Conservation (phyloP, 1,284 basidiomycete species). For the Irpex sp. region DNA sequence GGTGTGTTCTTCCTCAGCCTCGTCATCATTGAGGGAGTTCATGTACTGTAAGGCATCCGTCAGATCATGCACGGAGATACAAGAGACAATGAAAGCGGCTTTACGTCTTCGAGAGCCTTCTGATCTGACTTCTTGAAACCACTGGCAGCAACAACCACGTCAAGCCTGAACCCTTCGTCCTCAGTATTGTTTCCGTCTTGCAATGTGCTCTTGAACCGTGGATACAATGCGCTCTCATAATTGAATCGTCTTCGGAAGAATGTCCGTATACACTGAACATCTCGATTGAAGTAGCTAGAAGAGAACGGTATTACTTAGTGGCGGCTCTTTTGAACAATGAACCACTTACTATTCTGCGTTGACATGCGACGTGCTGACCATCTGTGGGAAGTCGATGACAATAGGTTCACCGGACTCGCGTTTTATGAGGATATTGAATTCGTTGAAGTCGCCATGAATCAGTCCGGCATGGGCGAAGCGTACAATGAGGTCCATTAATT, state of each 20-base stretch:
- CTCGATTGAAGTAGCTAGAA: conserved; percentile 94
- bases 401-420: conserved; percentile 81
- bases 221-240: conserved; percentile 89
- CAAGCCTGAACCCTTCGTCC: conserved; percentile 62
- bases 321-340: not conserved
- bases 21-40: conserved; percentile 47
- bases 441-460: conserved; percentile 99
- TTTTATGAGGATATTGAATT: conserved; percentile 96
- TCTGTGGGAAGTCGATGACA: conserved; percentile 99
- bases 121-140: conserved; percentile 86
- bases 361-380: conserved; percentile 96
- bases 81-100: conserved; percentile 19
- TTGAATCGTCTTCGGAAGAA: conserved; percentile 93
- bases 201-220: conserved; percentile 68
- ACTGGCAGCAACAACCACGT: conserved; percentile 89
- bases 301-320: no score
- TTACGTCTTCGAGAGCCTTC: conserved; percentile 79
- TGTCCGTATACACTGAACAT: conserved; percentile 92
- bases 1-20: conserved; percentile 23
- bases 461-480: conserved; percentile 90
- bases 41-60: conserved; percentile 48
- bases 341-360: conserved; percentile 87
- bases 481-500: conserved; percentile 94
- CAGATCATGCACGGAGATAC: conserved; percentile 15
- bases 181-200: conserved; percentile 35